phyloP scores from a whole-genome alignment of 331 rosid species.

The Quercus phellos region DNA sequence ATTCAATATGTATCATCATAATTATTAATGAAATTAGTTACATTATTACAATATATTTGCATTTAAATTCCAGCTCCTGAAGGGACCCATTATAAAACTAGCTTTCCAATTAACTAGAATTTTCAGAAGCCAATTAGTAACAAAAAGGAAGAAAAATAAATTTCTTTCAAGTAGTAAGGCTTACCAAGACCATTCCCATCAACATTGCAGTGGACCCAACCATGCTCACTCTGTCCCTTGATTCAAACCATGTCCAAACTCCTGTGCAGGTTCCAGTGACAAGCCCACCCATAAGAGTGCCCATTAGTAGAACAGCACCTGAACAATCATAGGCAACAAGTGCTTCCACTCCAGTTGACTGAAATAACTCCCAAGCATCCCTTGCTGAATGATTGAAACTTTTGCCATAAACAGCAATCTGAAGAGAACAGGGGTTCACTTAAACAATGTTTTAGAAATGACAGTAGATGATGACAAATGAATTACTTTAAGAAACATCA shows the following conservation, averaged over 20 bases:
- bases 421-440: conserved; percentile 18
- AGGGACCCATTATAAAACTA: not conserved
- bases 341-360: conserved; percentile 96
- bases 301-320: conserved; percentile 90
- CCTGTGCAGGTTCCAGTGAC: conserved; percentile 92
- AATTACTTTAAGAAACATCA: not conserved
- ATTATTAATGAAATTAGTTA: not conserved
- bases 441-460: not conserved
- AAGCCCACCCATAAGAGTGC: conserved; percentile 79
- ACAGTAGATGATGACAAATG: not conserved
- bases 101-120: not conserved
- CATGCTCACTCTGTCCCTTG: conserved; percentile 77
- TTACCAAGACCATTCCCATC: conserved; percentile 97
- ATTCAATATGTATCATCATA: not conserved
- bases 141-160: not conserved
- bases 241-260: conserved; percentile 83
- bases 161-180: conserved; percentile 1
- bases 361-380: conserved; percentile 98
- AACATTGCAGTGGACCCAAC: conserved; percentile 84
- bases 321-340: conserved; percentile 92
- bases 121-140: not conserved
- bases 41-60: not conserved
- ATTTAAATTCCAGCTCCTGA: not conserved
- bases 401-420: conserved; percentile 94
- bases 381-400: conserved; percentile 89